Conservation (phyloP, 305 asterid species). For the Plantago lanceolata region DNA sequence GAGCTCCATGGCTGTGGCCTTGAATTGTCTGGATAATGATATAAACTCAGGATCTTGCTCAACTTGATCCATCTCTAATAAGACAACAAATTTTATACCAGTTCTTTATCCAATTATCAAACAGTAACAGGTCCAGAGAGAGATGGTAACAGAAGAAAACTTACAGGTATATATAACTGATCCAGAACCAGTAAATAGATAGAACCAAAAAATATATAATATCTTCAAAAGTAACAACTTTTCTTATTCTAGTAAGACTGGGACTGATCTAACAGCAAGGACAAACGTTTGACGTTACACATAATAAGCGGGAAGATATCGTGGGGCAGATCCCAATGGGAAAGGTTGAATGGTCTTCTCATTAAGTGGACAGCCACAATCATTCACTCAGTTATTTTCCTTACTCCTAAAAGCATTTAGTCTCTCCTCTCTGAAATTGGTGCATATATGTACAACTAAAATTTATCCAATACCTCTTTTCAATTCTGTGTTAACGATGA, state of each 20-base stretch:
- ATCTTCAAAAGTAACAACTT: slow-evolving; percentile 13
- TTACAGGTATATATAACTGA: slow-evolving; percentile 5
- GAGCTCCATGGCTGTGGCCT: slow-evolving; percentile 88
- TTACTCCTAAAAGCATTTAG: neutral
- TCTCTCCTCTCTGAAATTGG: neutral
- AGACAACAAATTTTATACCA: slow-evolving; percentile 18
- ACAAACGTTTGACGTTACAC: neutral
- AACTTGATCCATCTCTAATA: slow-evolving; percentile 87
- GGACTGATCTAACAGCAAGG: slow-evolving; percentile 11
- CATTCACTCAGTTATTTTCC: slow-evolving; percentile 16
- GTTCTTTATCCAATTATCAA: slow-evolving; percentile 5
- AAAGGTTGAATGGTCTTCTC: too few species aligned
- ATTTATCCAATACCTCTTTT: neutral
- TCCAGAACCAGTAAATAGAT: slow-evolving; percentile 19
- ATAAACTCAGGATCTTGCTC: slow-evolving; percentile 92
- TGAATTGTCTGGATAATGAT: slow-evolving; percentile 87
- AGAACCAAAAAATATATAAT: slow-evolving; percentile 2
- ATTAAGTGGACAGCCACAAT: neutral
- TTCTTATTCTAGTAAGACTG: slow-evolving; percentile 18
- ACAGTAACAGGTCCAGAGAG: slow-evolving; percentile 13
- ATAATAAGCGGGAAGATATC: neutral
- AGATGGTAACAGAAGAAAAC: slow-evolving; percentile 19
- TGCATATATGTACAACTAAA: neutral
- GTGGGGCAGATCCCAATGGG: too few species aligned
- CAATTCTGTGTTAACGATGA: neutral